These are phyloP conservation scores for Tolypocladium inflatum DNA, from an alignment of 2,329 filamentous ascomycete species.

Conservation along the genomic window DNA sequence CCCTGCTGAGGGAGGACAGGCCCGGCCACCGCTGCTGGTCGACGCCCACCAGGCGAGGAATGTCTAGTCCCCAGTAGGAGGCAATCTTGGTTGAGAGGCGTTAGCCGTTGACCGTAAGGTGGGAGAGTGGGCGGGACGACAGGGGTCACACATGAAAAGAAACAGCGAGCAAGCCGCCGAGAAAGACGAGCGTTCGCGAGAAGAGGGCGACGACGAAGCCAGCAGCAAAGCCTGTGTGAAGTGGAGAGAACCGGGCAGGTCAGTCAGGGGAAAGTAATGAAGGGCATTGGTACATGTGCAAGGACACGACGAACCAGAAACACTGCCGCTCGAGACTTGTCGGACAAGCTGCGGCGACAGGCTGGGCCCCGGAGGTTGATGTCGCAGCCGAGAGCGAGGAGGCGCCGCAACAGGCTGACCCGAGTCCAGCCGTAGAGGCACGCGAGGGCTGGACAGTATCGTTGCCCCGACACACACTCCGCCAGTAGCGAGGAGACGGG, in stretches of 20 bases:
- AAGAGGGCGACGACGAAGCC: conserved; percentile 61
- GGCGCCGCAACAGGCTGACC: conserved; percentile 5
- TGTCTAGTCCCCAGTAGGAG: conserved; percentile 31
- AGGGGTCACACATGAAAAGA: conserved; percentile 48
- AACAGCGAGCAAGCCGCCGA: conserved; percentile 56
- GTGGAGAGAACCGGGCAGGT: background rate
- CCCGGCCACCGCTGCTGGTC: conserved; percentile 20
- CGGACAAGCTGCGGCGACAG: conserved; percentile 25
- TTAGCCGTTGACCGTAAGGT: background rate
- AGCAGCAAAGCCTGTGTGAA: conserved; percentile 43
- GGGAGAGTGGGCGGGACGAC: background rate
- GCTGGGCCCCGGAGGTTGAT: background rate
- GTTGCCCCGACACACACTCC: conserved; percentile 10
- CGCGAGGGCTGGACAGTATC: conserved; percentile 12
- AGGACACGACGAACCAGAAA: conserved; percentile 32
- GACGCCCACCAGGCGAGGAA: conserved; percentile 25
- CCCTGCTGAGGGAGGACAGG: conserved; percentile 32
- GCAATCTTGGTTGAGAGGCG: conserved; percentile 24
- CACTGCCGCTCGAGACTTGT: conserved; percentile 44
- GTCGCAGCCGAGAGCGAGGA: conserved; percentile 9
- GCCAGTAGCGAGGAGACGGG: conserved; percentile 10
- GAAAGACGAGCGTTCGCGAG: conserved; percentile 57
- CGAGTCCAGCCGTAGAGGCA: conserved; percentile 11
- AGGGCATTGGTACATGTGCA: background rate
- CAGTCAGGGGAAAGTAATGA: background rate